These are phyloP conservation scores for Eimeria zaria DNA, from an alignment of 169 alveolate species.

Conservation along the genomic window DNA sequence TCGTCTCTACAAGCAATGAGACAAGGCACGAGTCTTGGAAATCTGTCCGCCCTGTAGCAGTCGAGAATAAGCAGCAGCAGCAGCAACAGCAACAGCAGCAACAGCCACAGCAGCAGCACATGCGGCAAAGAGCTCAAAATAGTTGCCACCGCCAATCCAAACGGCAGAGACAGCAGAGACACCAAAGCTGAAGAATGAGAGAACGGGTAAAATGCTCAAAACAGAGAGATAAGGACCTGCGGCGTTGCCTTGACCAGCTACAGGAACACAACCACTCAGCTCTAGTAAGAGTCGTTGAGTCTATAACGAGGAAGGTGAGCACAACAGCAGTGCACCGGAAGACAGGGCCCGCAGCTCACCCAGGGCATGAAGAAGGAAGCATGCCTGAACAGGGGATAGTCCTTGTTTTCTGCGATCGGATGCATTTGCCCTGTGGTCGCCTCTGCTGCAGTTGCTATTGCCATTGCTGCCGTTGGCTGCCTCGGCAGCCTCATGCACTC, in stretches of 20 bases:
- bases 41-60: conserved; percentile 25
- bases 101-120: neutral
- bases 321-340: neutral
- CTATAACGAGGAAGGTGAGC: neutral
- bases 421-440: neutral
- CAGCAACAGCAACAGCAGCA: neutral
- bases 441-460: neutral
- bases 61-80: neutral
- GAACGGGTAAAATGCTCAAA: neutral
- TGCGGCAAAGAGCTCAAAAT: neutral
- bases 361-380: conserved; percentile 23
- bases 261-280: neutral
- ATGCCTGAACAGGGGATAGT: conserved; percentile 14
- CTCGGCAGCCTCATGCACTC: neutral
- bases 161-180: neutral
- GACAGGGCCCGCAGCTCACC: conserved; percentile 2
- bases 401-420: neutral
- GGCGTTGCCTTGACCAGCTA: neutral
- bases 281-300: neutral
- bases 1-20: neutral
- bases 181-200: neutral
- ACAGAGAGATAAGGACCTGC: neutral
- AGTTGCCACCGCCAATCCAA: neutral
- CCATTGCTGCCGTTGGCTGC: neutral
- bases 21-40: conserved; percentile 5